Base-by-base conservation (phyloP, 2,329 filamentous ascomycete species). In the Sporothrix sp. region DNA sequence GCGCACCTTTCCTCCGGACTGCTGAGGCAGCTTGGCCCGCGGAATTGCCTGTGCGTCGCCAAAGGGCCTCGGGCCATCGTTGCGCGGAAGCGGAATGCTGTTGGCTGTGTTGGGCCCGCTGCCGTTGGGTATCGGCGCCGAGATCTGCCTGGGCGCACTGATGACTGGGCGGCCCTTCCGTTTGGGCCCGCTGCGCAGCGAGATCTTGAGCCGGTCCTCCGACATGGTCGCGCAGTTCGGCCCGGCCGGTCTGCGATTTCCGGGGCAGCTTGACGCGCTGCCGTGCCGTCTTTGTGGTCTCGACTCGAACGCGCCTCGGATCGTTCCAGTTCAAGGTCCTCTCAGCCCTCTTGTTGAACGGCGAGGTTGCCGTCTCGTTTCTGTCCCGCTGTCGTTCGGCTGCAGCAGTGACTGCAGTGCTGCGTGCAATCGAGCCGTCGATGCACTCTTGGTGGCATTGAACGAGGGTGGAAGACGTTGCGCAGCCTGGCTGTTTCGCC, bases 61-160 rank as follows among this genome's bases (percentile, higher is more conserved):
- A 56, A 58, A 52, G 54, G 59, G 62, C 56, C 54, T 62, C 16
- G 51, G 30, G 9, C 43, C 38, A 55, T 57, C 63, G 42, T 45
- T 40, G 43, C 48, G 48, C 8, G 48, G 44, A 1, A 53, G 44
- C 3, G 40, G 52, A 9, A 45, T 38, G 43, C 48, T 61, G 21
- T 67, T 63, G 52, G 64, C 28, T 5, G 28, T 45, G 11, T 14
- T 16, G 3, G 42, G 42, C 20, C 42, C 42, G 13, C 25, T 72
- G 67, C 76, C 69, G 57, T 78, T 75, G 13, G 70, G 67, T 55
- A 82, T 75, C 18, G 79, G 80, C 28, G 68, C 73, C 4, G 79
- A 82, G 57, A 84, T 83, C 63, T 82, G 78, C 56, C 72, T 71
- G 25, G 79, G 78, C 7, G 79, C 75, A 62, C 78, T 82, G 62